Percentiles rank a stretch among this genome's conserved stretches.
Evolutionary conservation across 2,329 filamentous ascomycete species (phyloP).

Genomic region (Hypocreales sp.): DNA sequence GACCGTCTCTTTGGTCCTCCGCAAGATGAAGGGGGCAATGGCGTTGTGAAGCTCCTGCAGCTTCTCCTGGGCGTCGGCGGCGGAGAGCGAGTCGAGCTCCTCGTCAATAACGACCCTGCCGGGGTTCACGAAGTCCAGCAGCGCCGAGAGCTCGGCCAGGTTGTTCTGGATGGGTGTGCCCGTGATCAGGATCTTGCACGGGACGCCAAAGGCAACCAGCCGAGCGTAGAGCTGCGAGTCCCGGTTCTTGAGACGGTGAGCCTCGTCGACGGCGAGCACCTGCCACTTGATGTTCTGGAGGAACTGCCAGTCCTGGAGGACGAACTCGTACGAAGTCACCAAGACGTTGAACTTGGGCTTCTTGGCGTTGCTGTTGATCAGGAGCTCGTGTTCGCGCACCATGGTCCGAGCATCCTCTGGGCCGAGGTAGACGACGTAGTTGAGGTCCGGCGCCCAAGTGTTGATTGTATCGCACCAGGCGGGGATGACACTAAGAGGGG

Average conservation of each 20-base stretch:
- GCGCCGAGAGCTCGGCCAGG: constrained; percentile 74
- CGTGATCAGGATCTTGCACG: constrained; percentile 83
- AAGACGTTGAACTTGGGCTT: constrained; percentile 96
- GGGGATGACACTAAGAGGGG: constrained; percentile 90
- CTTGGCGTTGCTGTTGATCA: constrained; percentile 71
- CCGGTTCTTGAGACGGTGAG: constrained; percentile 89
- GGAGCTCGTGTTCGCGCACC: constrained; percentile 79
- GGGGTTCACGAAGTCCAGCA: constrained; percentile 96
- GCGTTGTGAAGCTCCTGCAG: constrained; percentile 70
- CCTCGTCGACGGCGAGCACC: constrained; percentile 89
- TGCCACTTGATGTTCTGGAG: constrained; percentile 92
- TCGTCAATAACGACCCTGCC: constrained; percentile 83
- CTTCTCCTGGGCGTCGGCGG: constrained; percentile 72
- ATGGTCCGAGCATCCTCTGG: constrained; percentile 73
- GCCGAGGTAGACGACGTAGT: constrained; percentile 94
- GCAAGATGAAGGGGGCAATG: constrained; percentile 88
- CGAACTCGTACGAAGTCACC: constrained; percentile 94
- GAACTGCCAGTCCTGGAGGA: constrained; percentile 71
- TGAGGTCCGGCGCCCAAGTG: constrained; percentile 86
- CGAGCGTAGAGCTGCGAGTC: constrained; percentile 87
- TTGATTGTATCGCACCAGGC: constrained; percentile 98
- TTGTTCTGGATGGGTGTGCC: constrained; percentile 98
- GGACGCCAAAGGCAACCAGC: constrained; percentile 71
- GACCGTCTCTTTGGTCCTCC: constrained; percentile 92
- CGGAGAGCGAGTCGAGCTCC: constrained; percentile 66